These are phyloP conservation scores for Chamaenerion angustifolium DNA, from an alignment of 345 rosid genomes.

Conservation along the genomic window DNA sequence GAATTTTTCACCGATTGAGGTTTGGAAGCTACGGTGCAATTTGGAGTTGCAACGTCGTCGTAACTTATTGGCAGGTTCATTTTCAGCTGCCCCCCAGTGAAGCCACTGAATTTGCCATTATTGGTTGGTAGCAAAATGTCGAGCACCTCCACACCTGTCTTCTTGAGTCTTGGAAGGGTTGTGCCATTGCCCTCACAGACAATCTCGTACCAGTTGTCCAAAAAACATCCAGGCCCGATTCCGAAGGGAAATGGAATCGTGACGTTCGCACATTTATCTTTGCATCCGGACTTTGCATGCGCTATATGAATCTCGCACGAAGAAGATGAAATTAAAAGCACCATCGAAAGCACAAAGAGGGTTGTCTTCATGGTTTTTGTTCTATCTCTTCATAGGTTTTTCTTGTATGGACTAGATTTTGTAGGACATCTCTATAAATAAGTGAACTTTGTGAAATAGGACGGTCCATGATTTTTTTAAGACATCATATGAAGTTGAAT, in stretches of 20 bases:
- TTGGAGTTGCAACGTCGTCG: not conserved
- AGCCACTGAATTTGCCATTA: not conserved
- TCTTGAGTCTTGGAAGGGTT: no score
- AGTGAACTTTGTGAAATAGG: no score
- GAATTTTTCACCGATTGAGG: not conserved
- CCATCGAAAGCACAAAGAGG: no score
- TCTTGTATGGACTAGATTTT: no score
- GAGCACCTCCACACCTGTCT: slow-evolving; percentile 1
- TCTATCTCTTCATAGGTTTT: no score
- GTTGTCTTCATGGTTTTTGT: no score
- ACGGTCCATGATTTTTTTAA: no score
- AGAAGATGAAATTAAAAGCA: no score
- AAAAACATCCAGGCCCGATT: not conserved
- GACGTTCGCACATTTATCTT: not conserved
- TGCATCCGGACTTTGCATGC: not conserved
- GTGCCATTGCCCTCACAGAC: no score
- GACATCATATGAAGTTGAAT: no score
- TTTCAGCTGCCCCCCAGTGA: not conserved
- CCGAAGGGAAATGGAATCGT: slow-evolving; percentile 6
- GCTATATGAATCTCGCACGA: no score
- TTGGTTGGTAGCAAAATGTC: not conserved
- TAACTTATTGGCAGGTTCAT: not conserved
- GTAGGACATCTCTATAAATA: no score
- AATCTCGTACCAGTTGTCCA: not conserved
- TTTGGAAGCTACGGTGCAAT: not conserved